Evolutionary conservation across 768 basidiomycete species (phyloP), one percentile per base, ranked within the genome.

Genomic region (Kwoniella shandongensis): DNA sequence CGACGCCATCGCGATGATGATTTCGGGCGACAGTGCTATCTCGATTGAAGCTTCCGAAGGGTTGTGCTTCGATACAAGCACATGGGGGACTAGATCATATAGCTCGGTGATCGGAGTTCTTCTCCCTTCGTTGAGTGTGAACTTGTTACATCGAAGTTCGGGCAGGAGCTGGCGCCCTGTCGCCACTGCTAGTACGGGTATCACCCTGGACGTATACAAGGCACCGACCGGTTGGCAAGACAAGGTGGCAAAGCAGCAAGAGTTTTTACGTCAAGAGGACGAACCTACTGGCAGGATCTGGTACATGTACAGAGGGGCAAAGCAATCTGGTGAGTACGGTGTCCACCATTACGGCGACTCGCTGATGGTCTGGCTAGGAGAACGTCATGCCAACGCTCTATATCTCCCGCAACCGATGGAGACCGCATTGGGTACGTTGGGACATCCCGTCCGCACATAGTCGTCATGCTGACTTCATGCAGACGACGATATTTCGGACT

Each of bases 231-330:
- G 83, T 0, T 86, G 85, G 82, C 77, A 75, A 57, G 76, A 79
- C 30, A 72, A 76, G 38, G 83, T 83, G 2, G 68, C 73, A 30
- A 72, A 74, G 2, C 93, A 96, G 73, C 76, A 81, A 12, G 77
- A 80, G 12, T 96, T 89, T 69, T 73, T 96, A 23, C 77, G 78
- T 15, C 79, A 79, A 48, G 88, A 96, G 73, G 93, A 96, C 72
- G 71, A 68, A 23, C 69, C 80, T 22, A 91, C 90, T 1, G 81
- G 81, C 23, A 81, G 92, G 62, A 61, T 72, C 3, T 58, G 55
- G 51, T 72, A 61, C 41, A 60, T 72, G 66, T 69, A 67, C 39
- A 6, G 39, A 27, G 62, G 41, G 3, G 18, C 44, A 17, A 44
- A 49, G n/a, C 46, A 54, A 15, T 20, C 25, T 20, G 25, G 52